Conservation (phyloP, 331 rosid genomes). For the Ulmus americana region DNA sequence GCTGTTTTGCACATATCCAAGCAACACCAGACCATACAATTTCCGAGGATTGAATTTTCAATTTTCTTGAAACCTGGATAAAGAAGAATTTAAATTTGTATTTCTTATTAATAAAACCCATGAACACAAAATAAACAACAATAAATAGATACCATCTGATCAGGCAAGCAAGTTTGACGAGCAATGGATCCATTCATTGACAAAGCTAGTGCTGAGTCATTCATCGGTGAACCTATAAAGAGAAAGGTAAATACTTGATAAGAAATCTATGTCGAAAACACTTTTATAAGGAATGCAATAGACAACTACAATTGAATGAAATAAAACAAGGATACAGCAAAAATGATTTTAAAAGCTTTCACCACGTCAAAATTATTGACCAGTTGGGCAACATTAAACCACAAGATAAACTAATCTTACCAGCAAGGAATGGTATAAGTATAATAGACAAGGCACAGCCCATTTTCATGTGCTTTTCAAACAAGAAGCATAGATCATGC, state of each 20-base stretch:
- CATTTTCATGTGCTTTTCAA: background rate
- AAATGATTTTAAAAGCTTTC: background rate
- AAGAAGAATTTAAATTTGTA: constrained; percentile 6
- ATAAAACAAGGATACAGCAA: background rate
- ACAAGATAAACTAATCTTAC: background rate
- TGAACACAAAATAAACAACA: constrained; percentile 13
- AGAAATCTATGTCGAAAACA: constrained; percentile 8
- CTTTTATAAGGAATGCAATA: background rate
- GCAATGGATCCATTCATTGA: constrained; percentile 29
- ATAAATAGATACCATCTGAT: constrained; percentile 45
- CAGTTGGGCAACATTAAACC: background rate
- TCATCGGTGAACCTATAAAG: constrained; percentile 40
- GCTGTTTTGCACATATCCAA: constrained; percentile 72
- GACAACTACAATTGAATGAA: background rate
- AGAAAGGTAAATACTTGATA: constrained; percentile 18
- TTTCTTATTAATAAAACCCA: background rate
- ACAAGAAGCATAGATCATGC: background rate
- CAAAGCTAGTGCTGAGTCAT: constrained; percentile 29
- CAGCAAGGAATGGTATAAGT: too few relatives aligned
- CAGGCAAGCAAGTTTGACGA: constrained; percentile 33
- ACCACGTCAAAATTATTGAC: background rate
- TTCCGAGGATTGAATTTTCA: constrained; percentile 49
- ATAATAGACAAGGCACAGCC: background rate
- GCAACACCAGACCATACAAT: constrained; percentile 67
- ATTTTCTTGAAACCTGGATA: constrained; percentile 55